Percentiles rank a stretch among this genome's conserved stretches.
Conservation (phyloP, 768 basidiomycete species). For the Serendipita vermifera region DNA sequence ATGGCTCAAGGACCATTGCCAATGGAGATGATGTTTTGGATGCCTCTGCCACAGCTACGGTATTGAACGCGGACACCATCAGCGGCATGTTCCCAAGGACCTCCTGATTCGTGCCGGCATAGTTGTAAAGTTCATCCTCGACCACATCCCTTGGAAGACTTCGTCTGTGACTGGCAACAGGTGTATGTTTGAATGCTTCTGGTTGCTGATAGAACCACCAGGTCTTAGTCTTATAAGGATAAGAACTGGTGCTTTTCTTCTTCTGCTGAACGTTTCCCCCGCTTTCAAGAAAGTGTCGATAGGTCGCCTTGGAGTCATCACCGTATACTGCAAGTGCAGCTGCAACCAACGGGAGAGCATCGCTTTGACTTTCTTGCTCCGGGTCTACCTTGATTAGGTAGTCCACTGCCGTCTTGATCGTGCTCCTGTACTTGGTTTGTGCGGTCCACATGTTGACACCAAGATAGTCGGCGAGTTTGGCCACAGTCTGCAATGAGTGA, state of each 20-base stretch:
- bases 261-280: neutral
- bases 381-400: conserved; percentile 37
- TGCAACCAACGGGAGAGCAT: conserved; percentile 46
- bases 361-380: conserved; percentile 29
- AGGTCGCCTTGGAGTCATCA: conserved; percentile 24
- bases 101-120: no score
- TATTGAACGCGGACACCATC: no score
- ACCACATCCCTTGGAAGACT: no score
- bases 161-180: no score
- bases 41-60: no score
- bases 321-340: conserved; percentile 46
- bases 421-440: conserved; percentile 36
- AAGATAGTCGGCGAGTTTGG: conserved; percentile 41
- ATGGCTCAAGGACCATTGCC: no score
- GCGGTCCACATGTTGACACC: conserved; percentile 36
- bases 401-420: conserved; percentile 46
- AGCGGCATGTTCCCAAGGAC: no score
- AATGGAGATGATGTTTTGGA: no score
- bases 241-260: conserved; percentile 19
- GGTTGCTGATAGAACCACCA: conserved; percentile 40
- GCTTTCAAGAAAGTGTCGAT: neutral
- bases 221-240: conserved; percentile 26
- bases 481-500: conserved; percentile 30
- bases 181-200: conserved; percentile 25
- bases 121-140: no score